Conservation (phyloP, 139 green algal genomes). For the Tetratostichococcus sp. region DNA sequence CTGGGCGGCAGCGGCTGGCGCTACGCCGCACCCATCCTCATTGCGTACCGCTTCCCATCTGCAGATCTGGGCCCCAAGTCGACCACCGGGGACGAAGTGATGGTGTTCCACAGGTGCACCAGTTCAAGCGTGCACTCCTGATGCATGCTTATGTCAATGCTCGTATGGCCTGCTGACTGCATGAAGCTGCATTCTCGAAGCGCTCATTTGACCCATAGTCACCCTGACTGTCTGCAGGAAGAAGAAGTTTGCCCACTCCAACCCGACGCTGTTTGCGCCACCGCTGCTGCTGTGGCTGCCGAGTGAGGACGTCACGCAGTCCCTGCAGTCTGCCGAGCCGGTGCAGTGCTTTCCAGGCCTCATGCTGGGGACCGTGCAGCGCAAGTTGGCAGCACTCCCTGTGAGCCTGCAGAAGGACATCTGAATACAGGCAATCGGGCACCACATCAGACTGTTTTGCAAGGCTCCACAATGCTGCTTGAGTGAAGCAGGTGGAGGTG, state of each 20-base stretch:
- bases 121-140: neutral
- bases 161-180: too few species aligned
- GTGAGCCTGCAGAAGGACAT: too few species aligned
- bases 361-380: too few species aligned
- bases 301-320: conserved; percentile 7
- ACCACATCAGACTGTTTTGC: too few species aligned
- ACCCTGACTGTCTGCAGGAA: neutral
- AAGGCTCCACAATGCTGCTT: too few species aligned
- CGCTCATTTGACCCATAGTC: neutral
- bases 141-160: too few species aligned
- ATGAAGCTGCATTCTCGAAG: neutral
- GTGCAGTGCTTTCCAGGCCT: conserved; percentile 16
- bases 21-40: conserved; percentile 1
- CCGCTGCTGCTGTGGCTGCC: conserved; percentile 48
- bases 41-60: conserved; percentile 17
- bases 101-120: conserved; percentile 18
- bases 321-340: neutral
- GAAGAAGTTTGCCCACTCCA: neutral
- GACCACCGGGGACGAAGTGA: conserved; percentile 6
- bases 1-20: neutral
- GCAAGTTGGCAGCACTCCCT: too few species aligned
- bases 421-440: too few species aligned
- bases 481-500: neutral
- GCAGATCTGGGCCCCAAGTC: neutral
- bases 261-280: conserved; percentile 21